Base-by-base conservation (phyloP, 495 filamentous ascomycete species). In the Penicillium crystallinum region DNA sequence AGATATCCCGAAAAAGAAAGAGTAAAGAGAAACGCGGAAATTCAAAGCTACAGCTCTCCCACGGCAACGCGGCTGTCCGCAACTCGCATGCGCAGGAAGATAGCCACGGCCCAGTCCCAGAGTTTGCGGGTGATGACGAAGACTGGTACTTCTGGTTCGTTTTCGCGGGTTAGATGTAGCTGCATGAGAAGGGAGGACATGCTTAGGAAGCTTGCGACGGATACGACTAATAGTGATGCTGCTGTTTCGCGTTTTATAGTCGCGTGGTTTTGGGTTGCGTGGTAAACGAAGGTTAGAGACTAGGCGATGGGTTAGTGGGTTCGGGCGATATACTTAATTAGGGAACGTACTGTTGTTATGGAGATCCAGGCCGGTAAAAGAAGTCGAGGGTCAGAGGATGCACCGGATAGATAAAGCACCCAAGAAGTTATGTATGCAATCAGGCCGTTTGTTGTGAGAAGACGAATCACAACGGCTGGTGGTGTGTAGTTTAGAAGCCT, bases 401-500 rank as follows among this genome's bases (percentile, higher is more conserved):
- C 88, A 42, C 85, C 88, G 6, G 83, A 85, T 25, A 92, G 71
- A 62, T 87, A 85, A 11, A 93, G 80, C 4, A 88, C 83, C 77
- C 84, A 89, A 53, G 85, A 89, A 23, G 88, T 91, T 42, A 89
- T 75, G 66, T 89, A 92, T 48, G 86, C 86, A 62, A 92, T 91
- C 49, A 88, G 74, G 23, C 84, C 81, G 58, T 86, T 88, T 45
- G 87, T 88, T 37, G 89, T 87, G 30, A 90, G 75, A 30, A 95
- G 84, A 44, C 90, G 88, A 49, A 95, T 85, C 55, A 92, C 79
- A 40, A 90, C 91, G 40, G 88, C 90, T 54, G 76, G 86, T 12
- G 90, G 89, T 35, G 88, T 91, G 75, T 93, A 95, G 66, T 90
- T 86, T 50, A 95, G 72, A 63, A 95, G 86, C 87, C 86, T 89